Evolutionary conservation across 495 filamentous ascomycete genomes (phyloP).

Genomic region (Corynascus novoguineensis): DNA sequence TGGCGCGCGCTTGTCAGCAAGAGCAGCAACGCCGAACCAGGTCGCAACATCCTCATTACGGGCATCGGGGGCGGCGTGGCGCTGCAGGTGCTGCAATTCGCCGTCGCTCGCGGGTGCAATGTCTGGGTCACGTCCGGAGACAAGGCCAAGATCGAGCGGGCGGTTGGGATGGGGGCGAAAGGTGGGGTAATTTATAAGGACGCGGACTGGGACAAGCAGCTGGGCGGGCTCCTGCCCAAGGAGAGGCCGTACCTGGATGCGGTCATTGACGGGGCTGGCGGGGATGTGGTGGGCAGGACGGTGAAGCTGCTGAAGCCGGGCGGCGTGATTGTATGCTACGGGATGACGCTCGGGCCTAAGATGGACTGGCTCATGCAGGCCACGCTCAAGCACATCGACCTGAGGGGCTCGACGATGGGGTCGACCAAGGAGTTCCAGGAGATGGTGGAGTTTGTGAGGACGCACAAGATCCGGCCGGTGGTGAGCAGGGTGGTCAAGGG

Average conservation of each 20-base stretch:
- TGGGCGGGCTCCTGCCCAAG: conserved; percentile 50
- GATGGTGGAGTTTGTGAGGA: conserved; percentile 67
- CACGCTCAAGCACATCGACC: conserved; percentile 70
- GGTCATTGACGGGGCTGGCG: conserved; percentile 73
- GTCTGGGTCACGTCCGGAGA: conserved; percentile 66
- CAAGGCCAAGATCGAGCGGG: conserved; percentile 59
- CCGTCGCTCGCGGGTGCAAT: conserved; percentile 55
- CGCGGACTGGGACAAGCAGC: conserved; percentile 62
- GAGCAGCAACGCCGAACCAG: conserved; percentile 50
- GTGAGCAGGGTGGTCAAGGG: conserved; percentile 57
- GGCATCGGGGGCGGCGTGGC: conserved; percentile 81
- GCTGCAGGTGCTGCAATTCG: conserved; percentile 63
- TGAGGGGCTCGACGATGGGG: conserved; percentile 69
- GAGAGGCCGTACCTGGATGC: conserved; percentile 59
- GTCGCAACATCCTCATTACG: conserved; percentile 64
- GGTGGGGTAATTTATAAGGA: conserved; percentile 66
- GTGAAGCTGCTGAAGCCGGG: conserved; percentile 55
- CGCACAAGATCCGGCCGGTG: conserved; percentile 59
- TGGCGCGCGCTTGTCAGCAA: conserved; percentile 80
- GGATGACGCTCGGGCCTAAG: conserved; percentile 71
- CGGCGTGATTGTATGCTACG: conserved; percentile 64
- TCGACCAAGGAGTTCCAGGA: conserved; percentile 67
- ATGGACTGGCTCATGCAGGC: conserved; percentile 67
- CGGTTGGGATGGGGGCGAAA: conserved; percentile 56
- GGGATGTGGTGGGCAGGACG: conserved; percentile 58